Base-by-base conservation (phyloP, 2,329 filamentous ascomycete species). In the Curvularia hawaiiensis region DNA sequence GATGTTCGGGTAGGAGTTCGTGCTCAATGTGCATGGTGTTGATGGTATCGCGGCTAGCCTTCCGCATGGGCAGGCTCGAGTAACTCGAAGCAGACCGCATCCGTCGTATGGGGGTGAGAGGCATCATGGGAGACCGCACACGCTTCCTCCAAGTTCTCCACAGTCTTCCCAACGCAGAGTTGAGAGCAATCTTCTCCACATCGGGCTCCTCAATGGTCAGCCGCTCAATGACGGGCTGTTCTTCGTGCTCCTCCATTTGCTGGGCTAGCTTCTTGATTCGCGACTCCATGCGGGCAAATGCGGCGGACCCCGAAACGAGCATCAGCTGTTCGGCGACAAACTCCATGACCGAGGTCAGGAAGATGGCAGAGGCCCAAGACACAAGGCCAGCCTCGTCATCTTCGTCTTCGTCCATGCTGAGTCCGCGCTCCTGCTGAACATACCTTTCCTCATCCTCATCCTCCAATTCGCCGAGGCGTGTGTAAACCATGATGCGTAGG, bases 61-160 rank as follows among this genome's bases (percentile, higher is more conserved):
- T 63, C 14, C 71, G 69, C 45, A 67, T 64, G 50, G 71, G 69
- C 3, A 74, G 66, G 55, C 70, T 75, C 16, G 65, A 60, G 48
- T 68, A 67, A 59, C 72, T 73, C 22, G 71, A 64, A 43, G 68
- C 61, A 24, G 61, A 65, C 24, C 67, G 68, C 14, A 73, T 59
- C 33, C 65, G 65, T 26, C 68, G 64, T 10, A 55, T 49, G 4
- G 70, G 66, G 3, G 65, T 63, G 5, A 70, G 61, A 1, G 73
- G 69, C n/a, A 66, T 63, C 3, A 63, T 60, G 28, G 73, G 69
- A 2, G 72, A 65, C 11, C 91, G 85, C 66, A 90, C 83, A 61
- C 90, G 86, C 79, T 97, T 97, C 78, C 95, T 92, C 95, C 95
- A 99, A 26, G 91, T 90, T 67, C 95, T 87, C 95, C 95, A 99